Evolutionary conservation across 257 asterid genomes (phyloP).

Genomic region (Gentiana straminea): DNA sequence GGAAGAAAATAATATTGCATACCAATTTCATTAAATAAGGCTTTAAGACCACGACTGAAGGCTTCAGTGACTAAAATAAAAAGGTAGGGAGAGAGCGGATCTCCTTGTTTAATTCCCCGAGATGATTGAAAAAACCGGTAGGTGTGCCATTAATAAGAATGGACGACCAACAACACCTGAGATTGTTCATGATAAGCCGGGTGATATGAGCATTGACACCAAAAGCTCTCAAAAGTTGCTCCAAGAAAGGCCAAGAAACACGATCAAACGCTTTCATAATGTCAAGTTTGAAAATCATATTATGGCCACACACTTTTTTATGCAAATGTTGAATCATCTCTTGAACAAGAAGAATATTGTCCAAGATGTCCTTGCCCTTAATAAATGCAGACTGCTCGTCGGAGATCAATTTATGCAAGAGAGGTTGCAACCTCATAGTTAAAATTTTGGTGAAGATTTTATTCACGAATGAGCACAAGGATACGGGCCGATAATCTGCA

Average conservation of each 20-base stretch:
- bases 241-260: not conserved
- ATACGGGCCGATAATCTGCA: not conserved
- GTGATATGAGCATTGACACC: not conserved
- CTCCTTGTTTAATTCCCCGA: no score
- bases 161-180: no score
- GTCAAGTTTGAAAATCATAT: not conserved
- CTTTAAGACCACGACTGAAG: no score
- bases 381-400: not conserved
- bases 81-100: no score
- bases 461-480: not conserved
- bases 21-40: no score
- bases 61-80: no score
- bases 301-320: not conserved
- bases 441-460: not conserved
- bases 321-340: not conserved
- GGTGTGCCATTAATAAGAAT: no score
- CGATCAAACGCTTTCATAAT: slow-evolving; percentile 5
- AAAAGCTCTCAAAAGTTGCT: not conserved
- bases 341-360: slow-evolving; percentile 1
- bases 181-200: no score
- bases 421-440: not conserved
- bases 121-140: no score
- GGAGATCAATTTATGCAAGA: not conserved
- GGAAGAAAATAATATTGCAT: no score
- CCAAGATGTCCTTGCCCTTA: not conserved